Percentiles rank a stretch among this genome's conserved stretches.
phyloP scores from a whole-genome alignment of 805 yeast species.

The Torulaspora quercuum region DNA sequence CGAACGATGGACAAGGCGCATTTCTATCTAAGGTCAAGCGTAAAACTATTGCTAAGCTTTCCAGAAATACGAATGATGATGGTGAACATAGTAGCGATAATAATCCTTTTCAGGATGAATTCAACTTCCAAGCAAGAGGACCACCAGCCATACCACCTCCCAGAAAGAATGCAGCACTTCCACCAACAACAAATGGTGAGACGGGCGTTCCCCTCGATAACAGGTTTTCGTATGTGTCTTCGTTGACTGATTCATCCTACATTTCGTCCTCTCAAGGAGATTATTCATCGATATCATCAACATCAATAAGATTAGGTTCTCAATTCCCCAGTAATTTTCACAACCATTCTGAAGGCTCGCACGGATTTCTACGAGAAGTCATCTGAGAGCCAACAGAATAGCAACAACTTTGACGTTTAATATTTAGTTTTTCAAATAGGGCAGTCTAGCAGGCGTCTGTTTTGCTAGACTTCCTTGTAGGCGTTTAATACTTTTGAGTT shows the following conservation, averaged over 20 bases:
- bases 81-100: neutral
- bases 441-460: too few species aligned
- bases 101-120: constrained; percentile 31
- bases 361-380: constrained; percentile 27
- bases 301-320: constrained; percentile 14
- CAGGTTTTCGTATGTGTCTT: constrained; percentile 21
- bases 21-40: constrained; percentile 10
- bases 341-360: constrained; percentile 9
- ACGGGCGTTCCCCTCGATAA: constrained; percentile 10
- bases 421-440: too few species aligned
- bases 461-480: too few species aligned
- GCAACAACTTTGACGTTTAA: neutral
- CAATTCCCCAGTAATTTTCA: constrained; percentile 2
- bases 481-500: constrained; percentile 9
- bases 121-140: constrained; percentile 22
- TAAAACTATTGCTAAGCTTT: constrained; percentile 4
- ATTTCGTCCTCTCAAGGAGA: constrained; percentile 20
- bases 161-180: constrained; percentile 14
- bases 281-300: constrained; percentile 20
- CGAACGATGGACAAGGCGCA: constrained; percentile 4
- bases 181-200: constrained; percentile 4
- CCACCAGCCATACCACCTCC: constrained; percentile 23
- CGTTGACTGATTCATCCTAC: constrained; percentile 18
- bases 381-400: constrained; percentile 10
- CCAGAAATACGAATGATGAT: neutral